Conservation (phyloP, 148 eudicot genomes). For the Camellia granthamiana region DNA sequence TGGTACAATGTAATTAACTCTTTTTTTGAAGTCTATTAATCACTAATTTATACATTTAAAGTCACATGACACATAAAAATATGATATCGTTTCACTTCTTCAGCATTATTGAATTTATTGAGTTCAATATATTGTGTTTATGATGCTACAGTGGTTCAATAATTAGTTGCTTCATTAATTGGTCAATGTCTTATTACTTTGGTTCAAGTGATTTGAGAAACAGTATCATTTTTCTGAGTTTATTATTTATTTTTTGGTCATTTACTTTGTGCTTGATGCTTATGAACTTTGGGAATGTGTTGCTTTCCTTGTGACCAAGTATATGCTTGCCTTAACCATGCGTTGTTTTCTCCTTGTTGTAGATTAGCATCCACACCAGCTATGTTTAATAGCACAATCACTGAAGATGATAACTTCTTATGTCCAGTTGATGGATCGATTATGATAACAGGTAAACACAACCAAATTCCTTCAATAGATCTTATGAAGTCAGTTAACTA, state of each 20-base stretch:
- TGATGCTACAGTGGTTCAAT: background rate
- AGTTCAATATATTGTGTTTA: background rate
- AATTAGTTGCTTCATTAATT: background rate
- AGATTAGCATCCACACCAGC: constrained; percentile 98
- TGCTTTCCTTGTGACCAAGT: constrained; percentile 3
- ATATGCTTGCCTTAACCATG: background rate
- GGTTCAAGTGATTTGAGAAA: background rate
- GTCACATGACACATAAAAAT: background rate
- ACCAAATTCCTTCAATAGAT: background rate
- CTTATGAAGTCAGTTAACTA: background rate
- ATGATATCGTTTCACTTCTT: background rate
- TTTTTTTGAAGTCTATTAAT: background rate
- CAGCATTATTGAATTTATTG: background rate
- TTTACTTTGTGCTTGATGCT: constrained; percentile 6
- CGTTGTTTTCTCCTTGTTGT: constrained; percentile 17
- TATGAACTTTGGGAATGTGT: background rate
- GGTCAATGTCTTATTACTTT: background rate
- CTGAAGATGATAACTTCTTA: constrained; percentile 53
- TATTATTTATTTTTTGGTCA: background rate
- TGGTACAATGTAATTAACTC: too few relatives aligned
- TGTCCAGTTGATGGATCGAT: constrained; percentile 96
- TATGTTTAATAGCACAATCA: constrained; percentile 92
- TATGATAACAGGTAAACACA: constrained; percentile 83
- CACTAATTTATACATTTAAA: background rate
- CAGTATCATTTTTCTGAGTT: background rate